Evolutionary conservation across 2,329 filamentous ascomycete species (phyloP).

Genomic region (Aspergillus transmontanensis): DNA sequence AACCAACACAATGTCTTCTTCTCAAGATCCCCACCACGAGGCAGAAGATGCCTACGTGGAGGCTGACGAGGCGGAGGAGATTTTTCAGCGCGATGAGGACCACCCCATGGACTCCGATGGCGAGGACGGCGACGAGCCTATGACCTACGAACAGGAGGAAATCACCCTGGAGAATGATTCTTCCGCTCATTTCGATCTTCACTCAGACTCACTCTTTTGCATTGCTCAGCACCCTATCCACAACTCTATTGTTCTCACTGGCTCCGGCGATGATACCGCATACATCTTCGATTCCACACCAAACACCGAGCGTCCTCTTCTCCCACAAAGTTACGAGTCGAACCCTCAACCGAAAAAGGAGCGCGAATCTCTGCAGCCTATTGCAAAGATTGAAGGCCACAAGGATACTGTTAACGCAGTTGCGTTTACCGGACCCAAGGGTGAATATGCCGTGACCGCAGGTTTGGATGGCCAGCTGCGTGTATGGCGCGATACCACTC

Average conservation of each 20-base stretch:
- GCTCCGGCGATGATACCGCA: constrained; percentile 81
- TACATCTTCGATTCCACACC: constrained; percentile 82
- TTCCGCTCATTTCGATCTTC: constrained; percentile 84
- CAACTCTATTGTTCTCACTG: constrained; percentile 79
- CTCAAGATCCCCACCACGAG: constrained; percentile 45
- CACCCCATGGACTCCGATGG: constrained; percentile 78
- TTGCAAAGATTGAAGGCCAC: constrained; percentile 85
- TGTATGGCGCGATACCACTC: constrained; percentile 61
- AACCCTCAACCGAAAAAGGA: constrained; percentile 63
- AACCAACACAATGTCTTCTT: constrained; percentile 35
- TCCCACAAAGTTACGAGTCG: constrained; percentile 75
- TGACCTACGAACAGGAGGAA: constrained; percentile 59
- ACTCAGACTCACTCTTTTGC: constrained; percentile 90
- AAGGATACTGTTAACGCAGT: constrained; percentile 88
- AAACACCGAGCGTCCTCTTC: constrained; percentile 60
- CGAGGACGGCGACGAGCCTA: constrained; percentile 57
- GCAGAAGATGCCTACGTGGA: constrained; percentile 73
- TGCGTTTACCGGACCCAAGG: constrained; percentile 77
- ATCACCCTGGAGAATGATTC: constrained; percentile 89
- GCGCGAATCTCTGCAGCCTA: constrained; percentile 61
- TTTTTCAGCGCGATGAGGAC: constrained; percentile 68
- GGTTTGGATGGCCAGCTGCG: constrained; percentile 84
- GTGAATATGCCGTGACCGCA: constrained; percentile 82
- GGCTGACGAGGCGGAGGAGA: constrained; percentile 76
- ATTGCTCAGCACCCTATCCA: constrained; percentile 88